Conservation (phyloP, 148 eudicot genomes). For the Simmondsia chinensis region DNA sequence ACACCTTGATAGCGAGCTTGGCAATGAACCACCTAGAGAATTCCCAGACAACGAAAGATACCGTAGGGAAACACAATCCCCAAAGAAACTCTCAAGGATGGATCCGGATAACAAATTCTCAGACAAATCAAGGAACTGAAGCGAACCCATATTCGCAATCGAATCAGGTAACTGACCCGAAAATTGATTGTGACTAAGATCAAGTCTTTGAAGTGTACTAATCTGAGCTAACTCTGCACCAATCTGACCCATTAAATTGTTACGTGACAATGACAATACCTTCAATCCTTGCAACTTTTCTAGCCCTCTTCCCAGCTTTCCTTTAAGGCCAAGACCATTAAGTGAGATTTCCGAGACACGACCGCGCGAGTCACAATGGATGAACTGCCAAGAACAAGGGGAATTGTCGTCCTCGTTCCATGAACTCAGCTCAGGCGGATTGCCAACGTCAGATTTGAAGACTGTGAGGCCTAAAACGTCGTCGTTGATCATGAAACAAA, state of each 20-base stretch:
- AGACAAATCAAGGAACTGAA: slow-evolving; percentile 64
- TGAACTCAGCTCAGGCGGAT: slow-evolving; percentile 46
- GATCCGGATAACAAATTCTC: slow-evolving; percentile 49
- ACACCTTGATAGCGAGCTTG: slow-evolving; percentile 45
- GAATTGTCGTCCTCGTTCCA: slow-evolving; percentile 87
- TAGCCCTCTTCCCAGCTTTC: slow-evolving; percentile 69
- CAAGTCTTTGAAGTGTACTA: slow-evolving; percentile 43
- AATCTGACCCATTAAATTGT: slow-evolving; percentile 54
- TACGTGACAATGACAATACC: slow-evolving; percentile 45
- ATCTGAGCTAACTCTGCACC: slow-evolving; percentile 33
- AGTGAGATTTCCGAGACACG: slow-evolving; percentile 46
- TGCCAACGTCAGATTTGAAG: slow-evolving; percentile 62
- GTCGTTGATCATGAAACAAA: slow-evolving; percentile 39
- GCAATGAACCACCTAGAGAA: slow-evolving; percentile 56
- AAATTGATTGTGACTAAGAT: slow-evolving; percentile 52
- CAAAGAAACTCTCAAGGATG: slow-evolving; percentile 44
- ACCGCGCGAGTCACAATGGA: slow-evolving; percentile 47
- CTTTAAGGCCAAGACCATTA: slow-evolving; percentile 46
- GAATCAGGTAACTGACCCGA: slow-evolving; percentile 44
- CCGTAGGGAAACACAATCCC: slow-evolving; percentile 31
- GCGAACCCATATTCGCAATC: slow-evolving; percentile 17
- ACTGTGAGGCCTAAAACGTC: slow-evolving; percentile 90
- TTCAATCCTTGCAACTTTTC: slow-evolving; percentile 48
- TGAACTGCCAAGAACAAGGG: slow-evolving; percentile 77
- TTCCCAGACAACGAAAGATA: slow-evolving; percentile 60